Evolutionary conservation across 495 filamentous ascomycete genomes (phyloP).

Genomic region (Hamigera avellanea): DNA sequence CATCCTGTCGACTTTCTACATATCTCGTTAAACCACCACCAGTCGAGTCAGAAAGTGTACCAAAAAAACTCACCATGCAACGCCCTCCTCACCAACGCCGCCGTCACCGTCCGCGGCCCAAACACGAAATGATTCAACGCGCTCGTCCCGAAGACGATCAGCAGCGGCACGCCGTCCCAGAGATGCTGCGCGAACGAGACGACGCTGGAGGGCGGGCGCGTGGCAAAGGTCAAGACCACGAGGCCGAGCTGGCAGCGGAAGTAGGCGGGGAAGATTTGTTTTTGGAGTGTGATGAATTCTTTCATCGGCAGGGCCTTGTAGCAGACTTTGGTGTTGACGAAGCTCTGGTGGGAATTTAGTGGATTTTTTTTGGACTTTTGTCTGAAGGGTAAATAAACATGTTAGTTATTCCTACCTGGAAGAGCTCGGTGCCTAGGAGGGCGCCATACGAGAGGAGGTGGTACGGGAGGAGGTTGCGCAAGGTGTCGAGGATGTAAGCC

Average conservation of each 20-base stretch:
- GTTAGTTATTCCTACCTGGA: constrained; percentile 20
- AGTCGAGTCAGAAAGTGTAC: too few species aligned
- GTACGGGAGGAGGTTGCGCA: constrained; percentile 20
- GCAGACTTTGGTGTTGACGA: constrained; percentile 41
- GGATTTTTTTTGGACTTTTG: neutral
- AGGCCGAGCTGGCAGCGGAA: constrained; percentile 35
- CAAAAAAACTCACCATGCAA: constrained; percentile 24
- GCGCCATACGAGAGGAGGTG: constrained; percentile 42
- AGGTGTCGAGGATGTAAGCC: constrained; percentile 3
- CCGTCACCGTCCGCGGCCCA: constrained; percentile 33
- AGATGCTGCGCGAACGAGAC: constrained; percentile 20
- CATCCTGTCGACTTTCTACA: too few species aligned
- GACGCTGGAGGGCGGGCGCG: constrained; percentile 31
- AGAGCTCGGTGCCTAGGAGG: constrained; percentile 40
- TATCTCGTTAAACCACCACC: too few species aligned
- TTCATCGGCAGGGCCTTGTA: constrained; percentile 32
- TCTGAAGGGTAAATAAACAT: neutral
- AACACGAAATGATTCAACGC: constrained; percentile 35
- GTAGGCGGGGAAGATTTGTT: constrained; percentile 42
- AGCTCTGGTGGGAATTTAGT: constrained; percentile 22
- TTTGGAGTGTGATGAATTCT: constrained; percentile 39
- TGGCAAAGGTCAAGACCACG: constrained; percentile 29
- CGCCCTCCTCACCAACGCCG: constrained; percentile 30
- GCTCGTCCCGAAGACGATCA: constrained; percentile 24
- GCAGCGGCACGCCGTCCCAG: constrained; percentile 25